Evolutionary conservation across 257 asterid genomes (phyloP), one percentile per base, ranked within the genome.

Genomic region (Solanum boliviense): DNA sequence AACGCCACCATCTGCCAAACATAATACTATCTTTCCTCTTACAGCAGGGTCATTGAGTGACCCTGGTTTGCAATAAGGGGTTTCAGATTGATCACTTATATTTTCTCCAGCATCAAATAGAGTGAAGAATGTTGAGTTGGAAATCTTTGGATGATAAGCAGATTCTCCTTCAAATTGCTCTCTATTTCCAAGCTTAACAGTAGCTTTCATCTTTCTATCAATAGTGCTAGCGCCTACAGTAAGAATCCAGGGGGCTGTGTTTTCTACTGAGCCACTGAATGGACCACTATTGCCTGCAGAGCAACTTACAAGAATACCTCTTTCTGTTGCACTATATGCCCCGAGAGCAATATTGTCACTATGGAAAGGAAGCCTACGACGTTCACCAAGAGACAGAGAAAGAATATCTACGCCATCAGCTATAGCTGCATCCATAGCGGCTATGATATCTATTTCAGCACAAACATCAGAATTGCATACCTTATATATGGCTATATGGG

Each of bases 401-500:
- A 92, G 86, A 34, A 92, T 89, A 56, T 92, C 92, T 0, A 87
- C 88, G 0, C 91, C 92, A 13, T 94, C 96, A 52, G 85, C 92
- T 23, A 94, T 91, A 9, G 95, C 95, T 6, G 78, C 23, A 58
- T 93, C 96, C 90, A 93, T 91, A 1, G 88, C 95, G 0, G 96
- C 96, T 41, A 93, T 12, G 2, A 88, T 13, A 23, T 41, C 91
- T 4, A 88, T 89, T 4, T 90, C 94, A 0, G 29, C 5, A 52
- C 96, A 94, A 5, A 23, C 27, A 16, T 21, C 29, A 29, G 4
- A 20, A 4, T 0, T 0, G 41, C 95, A 93, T 2, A 88, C 93
- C 74, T 89, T 94, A 91, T 93, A 94, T 3, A 91, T 31, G 3
- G 97, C 97, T 58, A 94, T 48, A 84, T 94, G 94, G 75, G 95